Conservation (phyloP, 163 green algal genomes). For the Scenedesmus sp. region DNA sequence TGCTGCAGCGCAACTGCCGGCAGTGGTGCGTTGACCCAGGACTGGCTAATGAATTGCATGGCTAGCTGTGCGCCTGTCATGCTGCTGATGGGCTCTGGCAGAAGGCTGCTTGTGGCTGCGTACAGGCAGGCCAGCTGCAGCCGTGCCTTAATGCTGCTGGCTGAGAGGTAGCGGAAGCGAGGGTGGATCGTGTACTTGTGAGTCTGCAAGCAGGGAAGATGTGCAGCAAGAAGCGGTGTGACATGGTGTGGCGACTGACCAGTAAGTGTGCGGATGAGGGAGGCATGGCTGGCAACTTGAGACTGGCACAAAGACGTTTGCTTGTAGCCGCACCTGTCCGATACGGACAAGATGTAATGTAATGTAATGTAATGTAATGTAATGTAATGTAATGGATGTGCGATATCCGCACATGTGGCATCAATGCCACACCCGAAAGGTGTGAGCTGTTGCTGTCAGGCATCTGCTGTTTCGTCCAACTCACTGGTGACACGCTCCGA, state of each 20-base stretch:
- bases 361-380: too few species aligned
- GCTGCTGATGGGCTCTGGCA: conserved; percentile 63
- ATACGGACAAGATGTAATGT: too few species aligned
- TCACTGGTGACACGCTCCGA: too few species aligned
- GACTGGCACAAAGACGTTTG: neutral
- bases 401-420: too few species aligned
- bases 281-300: neutral
- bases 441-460: too few species aligned
- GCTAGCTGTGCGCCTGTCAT: conserved; percentile 64
- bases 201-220: conserved; percentile 36
- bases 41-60: conserved; percentile 61
- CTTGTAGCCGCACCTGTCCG: neutral
- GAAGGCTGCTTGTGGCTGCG: conserved; percentile 64
- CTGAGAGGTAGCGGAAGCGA: conserved; percentile 62
- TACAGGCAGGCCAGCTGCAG: conserved; percentile 77
- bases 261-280: too few species aligned
- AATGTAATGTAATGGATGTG: too few species aligned
- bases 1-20: conserved; percentile 40
- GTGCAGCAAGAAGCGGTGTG: neutral
- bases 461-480: too few species aligned
- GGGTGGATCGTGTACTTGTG: conserved; percentile 67
- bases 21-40: conserved; percentile 65
- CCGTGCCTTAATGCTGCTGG: conserved; percentile 52
- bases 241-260: too few species aligned
- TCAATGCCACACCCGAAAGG: too few species aligned